Base-by-base conservation (phyloP, 2,329 filamentous ascomycete genomes). In the Monascus ruber region DNA sequence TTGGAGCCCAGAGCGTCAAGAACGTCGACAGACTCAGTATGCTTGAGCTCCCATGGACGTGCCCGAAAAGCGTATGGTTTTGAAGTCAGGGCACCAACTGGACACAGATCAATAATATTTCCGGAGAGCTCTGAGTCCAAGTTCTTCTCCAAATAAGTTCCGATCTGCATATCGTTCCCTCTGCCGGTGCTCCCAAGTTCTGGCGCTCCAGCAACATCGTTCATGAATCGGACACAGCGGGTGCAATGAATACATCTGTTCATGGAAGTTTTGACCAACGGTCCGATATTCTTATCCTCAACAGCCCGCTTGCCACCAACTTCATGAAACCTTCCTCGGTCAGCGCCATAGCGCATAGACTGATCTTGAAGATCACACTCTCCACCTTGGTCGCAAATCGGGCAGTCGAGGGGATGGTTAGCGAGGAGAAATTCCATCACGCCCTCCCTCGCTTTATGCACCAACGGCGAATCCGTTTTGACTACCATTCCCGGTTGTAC, bases 161-260 rank as follows among this genome's bases (percentile, higher is more conserved):
- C 91, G 59, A 98, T 98, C 67, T 98, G 88, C 56, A 98, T 78
- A 64, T 94, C 85, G 67, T 96, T 96, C 60, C 91, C 91, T 71
- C 91, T 85, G 59, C 91, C 91, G 26, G 84, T 84, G 29, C 88
- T 94, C 52, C 91, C 91, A 55, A 98, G 76, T 66, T 98, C 91
- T 29, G 91, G 87, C 44, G 91, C 91, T 56, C 91, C 91, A 46
- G 91, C 91, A 56, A 98, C 75, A 58, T 98, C 91, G 68, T 96
- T 98, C 62, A 91, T 85, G 67, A 98, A 98, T 59, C 91, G 87
- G 53, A 98, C 79, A 68, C 91, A 98, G 58, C 91, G 81, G 47
- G 91, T 98, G 74, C 91, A 98, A 73, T 98, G 91, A 58, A 98
- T 98, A 68, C 91, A 98, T 63, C 91, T 79, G 75, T 98, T 98